Evolutionary conservation across 176 grass and related monocot species (phyloP).

Genomic region (Areca catechu): DNA sequence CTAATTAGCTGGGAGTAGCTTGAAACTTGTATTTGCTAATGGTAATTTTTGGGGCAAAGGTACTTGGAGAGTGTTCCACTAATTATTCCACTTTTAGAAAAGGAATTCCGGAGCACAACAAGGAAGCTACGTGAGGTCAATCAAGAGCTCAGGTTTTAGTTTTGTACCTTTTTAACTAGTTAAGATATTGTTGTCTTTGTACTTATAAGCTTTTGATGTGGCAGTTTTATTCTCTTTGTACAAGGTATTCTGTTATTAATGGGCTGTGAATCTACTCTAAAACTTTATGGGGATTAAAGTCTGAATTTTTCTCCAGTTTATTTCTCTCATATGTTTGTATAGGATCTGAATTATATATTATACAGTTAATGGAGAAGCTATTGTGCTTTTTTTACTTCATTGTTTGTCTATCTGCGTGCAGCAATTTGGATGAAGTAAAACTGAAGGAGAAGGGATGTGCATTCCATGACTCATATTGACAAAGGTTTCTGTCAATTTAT

Average conservation of each 20-base stretch:
- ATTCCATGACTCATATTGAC: conserved; percentile 89
- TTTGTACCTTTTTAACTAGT: conserved; percentile 2
- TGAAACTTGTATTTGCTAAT: too few relatives aligned
- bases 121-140: conserved; percentile 53
- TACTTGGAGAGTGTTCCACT: conserved; percentile 77
- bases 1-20: neutral
- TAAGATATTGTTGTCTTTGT: too few relatives aligned
- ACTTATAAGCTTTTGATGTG: too few relatives aligned
- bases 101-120: conserved; percentile 45
- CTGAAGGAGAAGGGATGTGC: conserved; percentile 67
- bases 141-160: conserved; percentile 65
- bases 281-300: too few relatives aligned
- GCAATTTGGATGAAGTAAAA: conserved; percentile 65
- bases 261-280: too few relatives aligned
- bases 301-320: too few relatives aligned
- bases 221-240: too few relatives aligned
- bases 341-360: too few relatives aligned
- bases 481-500: conserved; percentile 36
- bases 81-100: conserved; percentile 87
- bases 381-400: too few relatives aligned
- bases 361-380: too few relatives aligned
- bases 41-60: conserved; percentile 21
- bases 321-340: too few relatives aligned
- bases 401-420: conserved; percentile 19
- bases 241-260: too few relatives aligned